Percentiles rank a stretch among this genome's conserved stretches.
Evolutionary conservation across 331 rosid genomes (phyloP).

Genomic region (Prunus yedoensis): DNA sequence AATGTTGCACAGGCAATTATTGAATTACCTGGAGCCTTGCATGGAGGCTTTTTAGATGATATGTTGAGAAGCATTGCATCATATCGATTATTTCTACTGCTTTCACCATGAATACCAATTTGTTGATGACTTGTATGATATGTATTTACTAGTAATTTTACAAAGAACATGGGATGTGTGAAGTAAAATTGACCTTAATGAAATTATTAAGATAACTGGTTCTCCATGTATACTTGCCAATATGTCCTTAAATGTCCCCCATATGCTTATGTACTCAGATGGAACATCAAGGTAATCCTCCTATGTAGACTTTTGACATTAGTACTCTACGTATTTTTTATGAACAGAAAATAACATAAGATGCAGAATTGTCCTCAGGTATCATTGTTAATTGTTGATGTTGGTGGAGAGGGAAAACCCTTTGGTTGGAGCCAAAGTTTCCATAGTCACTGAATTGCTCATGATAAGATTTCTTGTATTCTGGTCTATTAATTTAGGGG

Average conservation of each 20-base stretch:
- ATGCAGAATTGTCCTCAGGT: neutral
- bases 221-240: neutral
- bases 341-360: neutral
- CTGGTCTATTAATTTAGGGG: neutral
- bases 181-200: neutral
- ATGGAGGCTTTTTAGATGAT: neutral
- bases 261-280: neutral
- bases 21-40: neutral
- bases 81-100: neutral
- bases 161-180: slow-evolving; percentile 2
- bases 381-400: neutral
- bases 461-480: neutral
- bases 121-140: neutral
- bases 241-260: neutral
- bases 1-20: neutral
- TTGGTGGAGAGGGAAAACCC: neutral
- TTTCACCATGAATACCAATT: neutral
- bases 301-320: neutral
- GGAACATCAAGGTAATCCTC: neutral
- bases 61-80: neutral
- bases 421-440: neutral
- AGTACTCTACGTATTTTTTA: neutral
- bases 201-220: neutral
- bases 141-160: neutral
- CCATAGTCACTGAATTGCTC: neutral